Conservation (phyloP, 2,329 filamentous ascomycete species). For the Sordariomycetes sp. region DNA sequence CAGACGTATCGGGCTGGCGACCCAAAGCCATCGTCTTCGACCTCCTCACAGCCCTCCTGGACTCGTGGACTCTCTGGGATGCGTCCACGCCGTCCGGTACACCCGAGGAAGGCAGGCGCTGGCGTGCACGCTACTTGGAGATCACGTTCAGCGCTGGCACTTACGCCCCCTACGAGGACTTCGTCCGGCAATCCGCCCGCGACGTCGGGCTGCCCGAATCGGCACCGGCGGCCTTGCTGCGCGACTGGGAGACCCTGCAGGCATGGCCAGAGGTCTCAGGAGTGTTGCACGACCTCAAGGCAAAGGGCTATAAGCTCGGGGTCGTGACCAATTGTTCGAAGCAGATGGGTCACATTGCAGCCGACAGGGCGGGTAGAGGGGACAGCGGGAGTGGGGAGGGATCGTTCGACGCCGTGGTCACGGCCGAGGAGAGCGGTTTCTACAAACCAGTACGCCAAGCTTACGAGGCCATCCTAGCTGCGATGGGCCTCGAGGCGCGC, state of each 20-base stretch:
- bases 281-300: slow-evolving; percentile 12
- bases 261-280: slow-evolving; percentile 12
- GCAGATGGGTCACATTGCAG: slow-evolving; percentile 16
- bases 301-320: slow-evolving; percentile 18
- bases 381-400: background rate
- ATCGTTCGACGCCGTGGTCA: slow-evolving; percentile 21
- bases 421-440: slow-evolving; percentile 26
- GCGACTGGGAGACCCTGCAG: slow-evolving; percentile 15
- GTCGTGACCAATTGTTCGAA: slow-evolving; percentile 27
- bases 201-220: slow-evolving; percentile 18
- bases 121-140: slow-evolving; percentile 25
- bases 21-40: slow-evolving; percentile 26
- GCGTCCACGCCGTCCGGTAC: slow-evolving; percentile 15
- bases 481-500: slow-evolving; percentile 13
- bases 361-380: slow-evolving; percentile 4
- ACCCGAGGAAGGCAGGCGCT: slow-evolving; percentile 16
- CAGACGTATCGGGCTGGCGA: slow-evolving; percentile 10
- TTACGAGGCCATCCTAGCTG: slow-evolving; percentile 18
- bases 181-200: slow-evolving; percentile 16
- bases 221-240: slow-evolving; percentile 15
- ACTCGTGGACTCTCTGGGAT: slow-evolving; percentile 28
- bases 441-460: slow-evolving; percentile 24
- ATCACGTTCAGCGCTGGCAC: slow-evolving; percentile 21
- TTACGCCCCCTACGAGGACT: slow-evolving; percentile 20
- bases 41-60: slow-evolving; percentile 25